These are phyloP conservation scores for Pythium plurisporium DNA, from an alignment of 352 stramenopile genomes.

Conservation along the genomic window DNA sequence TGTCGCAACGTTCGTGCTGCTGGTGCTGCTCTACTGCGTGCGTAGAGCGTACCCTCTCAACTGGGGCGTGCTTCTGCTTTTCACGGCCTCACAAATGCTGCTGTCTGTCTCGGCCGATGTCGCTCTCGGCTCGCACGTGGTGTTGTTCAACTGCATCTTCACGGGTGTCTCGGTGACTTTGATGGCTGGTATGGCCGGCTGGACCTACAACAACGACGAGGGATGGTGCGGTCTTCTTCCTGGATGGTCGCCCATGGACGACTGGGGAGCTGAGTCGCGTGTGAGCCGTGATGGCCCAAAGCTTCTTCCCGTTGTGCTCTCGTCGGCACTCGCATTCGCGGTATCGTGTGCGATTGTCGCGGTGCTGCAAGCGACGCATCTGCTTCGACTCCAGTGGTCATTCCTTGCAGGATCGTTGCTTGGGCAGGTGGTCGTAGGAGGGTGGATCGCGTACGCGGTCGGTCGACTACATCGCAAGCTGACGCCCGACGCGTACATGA, in stretches of 20 bases:
- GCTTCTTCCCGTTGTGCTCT: too few species aligned
- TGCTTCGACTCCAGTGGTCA: too few species aligned
- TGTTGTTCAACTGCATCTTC: slow-evolving; percentile 22
- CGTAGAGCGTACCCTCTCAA: slow-evolving; percentile 20
- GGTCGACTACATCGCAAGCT: too few species aligned
- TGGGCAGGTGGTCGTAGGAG: too few species aligned
- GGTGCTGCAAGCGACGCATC: too few species aligned
- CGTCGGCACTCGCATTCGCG: too few species aligned
- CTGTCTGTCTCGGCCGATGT: slow-evolving; percentile 11
- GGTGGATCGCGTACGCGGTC: too few species aligned
- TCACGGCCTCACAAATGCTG: slow-evolving; percentile 16
- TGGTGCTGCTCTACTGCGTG: slow-evolving; percentile 14
- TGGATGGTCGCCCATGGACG: too few species aligned
- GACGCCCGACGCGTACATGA: background rate
- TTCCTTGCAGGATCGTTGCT: too few species aligned
- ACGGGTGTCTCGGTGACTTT: slow-evolving; percentile 17
- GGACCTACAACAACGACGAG: background rate
- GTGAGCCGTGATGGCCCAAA: too few species aligned
- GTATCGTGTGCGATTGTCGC: too few species aligned
- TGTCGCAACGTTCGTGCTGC: slow-evolving; percentile 2
- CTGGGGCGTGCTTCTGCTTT: slow-evolving; percentile 21
- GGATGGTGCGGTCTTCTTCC: background rate
- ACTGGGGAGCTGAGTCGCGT: too few species aligned
- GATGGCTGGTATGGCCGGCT: slow-evolving; percentile 18
- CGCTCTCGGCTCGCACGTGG: slow-evolving; percentile 17